Evolutionary conservation across 2,329 filamentous ascomycete species (phyloP).

Genomic region (Kalmusia sp.): DNA sequence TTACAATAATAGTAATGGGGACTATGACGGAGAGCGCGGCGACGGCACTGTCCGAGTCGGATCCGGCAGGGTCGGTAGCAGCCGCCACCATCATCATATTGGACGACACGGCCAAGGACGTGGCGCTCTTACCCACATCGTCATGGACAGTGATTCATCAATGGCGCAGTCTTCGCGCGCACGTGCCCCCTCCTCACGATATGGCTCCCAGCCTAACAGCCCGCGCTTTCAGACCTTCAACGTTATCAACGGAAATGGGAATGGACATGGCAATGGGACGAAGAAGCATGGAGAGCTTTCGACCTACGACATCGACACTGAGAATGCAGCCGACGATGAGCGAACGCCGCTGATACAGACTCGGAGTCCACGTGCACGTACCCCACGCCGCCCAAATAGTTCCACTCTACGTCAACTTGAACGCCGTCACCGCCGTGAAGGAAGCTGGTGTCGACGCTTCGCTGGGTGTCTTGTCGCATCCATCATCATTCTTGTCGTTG

Average conservation of each 20-base stretch:
- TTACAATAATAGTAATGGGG: constrained; percentile 68
- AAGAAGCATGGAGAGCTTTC: constrained; percentile 69
- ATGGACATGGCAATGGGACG: constrained; percentile 34
- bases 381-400: constrained; percentile 60
- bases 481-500: constrained; percentile 79
- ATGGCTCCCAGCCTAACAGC: constrained; percentile 72
- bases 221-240: constrained; percentile 62
- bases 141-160: constrained; percentile 58
- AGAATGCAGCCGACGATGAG: constrained; percentile 82
- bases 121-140: constrained; percentile 75
- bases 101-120: constrained; percentile 77
- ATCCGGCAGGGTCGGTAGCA: constrained; percentile 58
- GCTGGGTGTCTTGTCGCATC: constrained; percentile 88
- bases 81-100: constrained; percentile 81
- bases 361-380: constrained; percentile 62
- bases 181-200: constrained; percentile 63
- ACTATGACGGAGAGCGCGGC: constrained; percentile 50
- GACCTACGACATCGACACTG: constrained; percentile 82
- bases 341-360: constrained; percentile 79
- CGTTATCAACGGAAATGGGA: constrained; percentile 41
- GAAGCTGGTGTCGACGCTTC: constrained; percentile 72
- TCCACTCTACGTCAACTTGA: constrained; percentile 74
- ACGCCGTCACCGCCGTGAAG: constrained; percentile 62
- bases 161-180: constrained; percentile 76
- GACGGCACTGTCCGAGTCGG: constrained; percentile 48